Evolutionary conservation across 1,139 yeast genomes (phyloP).

Genomic region (Yamadazyma triangularis): DNA sequence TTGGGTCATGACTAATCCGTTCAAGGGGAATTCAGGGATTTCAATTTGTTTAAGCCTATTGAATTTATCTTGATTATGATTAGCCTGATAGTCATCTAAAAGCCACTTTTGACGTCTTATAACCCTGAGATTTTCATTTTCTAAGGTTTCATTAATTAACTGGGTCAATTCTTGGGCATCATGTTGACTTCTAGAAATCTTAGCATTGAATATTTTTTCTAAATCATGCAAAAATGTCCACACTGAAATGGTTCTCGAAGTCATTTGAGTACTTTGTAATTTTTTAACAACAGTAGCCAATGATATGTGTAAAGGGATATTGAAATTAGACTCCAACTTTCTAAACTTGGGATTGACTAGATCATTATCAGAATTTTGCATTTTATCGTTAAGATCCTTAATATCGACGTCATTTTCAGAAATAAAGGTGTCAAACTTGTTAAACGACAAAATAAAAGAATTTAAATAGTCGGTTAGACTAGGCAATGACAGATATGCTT

Average conservation of each 20-base stretch:
- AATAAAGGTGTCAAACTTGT: constrained; percentile 25
- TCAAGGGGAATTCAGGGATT: constrained; percentile 68
- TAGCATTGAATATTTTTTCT: constrained; percentile 73
- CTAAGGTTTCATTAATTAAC: constrained; percentile 71
- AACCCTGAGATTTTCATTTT: constrained; percentile 54
- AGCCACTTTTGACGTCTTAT: constrained; percentile 27
- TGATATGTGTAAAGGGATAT: constrained; percentile 53
- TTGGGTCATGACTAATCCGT: constrained; percentile 61
- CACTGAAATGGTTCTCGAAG: constrained; percentile 58
- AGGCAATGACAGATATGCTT: constrained; percentile 74
- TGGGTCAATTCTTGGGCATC: constrained; percentile 94
- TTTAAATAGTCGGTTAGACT: constrained; percentile 60
- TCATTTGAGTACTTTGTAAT: constrained; percentile 59
- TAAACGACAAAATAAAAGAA: constrained; percentile 26
- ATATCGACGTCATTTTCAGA: constrained; percentile 18
- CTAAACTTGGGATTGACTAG: constrained; percentile 27
- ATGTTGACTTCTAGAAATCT: constrained; percentile 78
- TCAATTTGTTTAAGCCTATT: constrained; percentile 23
- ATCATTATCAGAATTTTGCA: constrained; percentile 11
- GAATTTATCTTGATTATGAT: constrained; percentile 1
- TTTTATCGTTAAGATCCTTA: constrained; percentile 6
- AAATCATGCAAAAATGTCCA: constrained; percentile 74
- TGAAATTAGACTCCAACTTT: constrained; percentile 22
- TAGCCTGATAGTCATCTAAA: constrained; percentile 8
- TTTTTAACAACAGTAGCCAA: constrained; percentile 50